Base-by-base conservation (phyloP, 176 grass and related monocot species). In the Canna indica region DNA sequence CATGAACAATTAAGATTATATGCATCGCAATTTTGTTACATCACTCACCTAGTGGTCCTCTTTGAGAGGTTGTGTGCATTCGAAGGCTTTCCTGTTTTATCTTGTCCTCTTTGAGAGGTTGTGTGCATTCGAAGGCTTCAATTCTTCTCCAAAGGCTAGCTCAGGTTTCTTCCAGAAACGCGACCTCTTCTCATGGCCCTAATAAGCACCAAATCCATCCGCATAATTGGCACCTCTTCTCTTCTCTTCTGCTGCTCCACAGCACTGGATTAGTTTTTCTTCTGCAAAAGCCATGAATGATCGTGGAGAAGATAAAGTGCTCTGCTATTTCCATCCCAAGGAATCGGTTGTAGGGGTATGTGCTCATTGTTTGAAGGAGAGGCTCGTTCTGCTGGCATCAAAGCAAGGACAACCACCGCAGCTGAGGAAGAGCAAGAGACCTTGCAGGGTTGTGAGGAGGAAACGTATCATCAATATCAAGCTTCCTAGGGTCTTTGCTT, bases 401-500 rank as follows among this genome's bases (percentile, higher is more conserved):
- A 33, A 71, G 47, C 68, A 53, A 71, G 26, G 68, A 14, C 68
- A 71, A 12, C 68, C 15, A n/a, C 39, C 68, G 28, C 45, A n/a
- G 25, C 46, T 29, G 45, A 71, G n/a, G 18, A 65, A 39, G 62
- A 36, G 18, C 4, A 38, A 1, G 16, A 38, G 27, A 9, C 38
- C 13, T 29, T 52, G 32, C 4, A 59, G 71, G 26, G 53, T 28
- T 31, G 16, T 41, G 5, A 59, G 52, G 52, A 73, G 53, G 71
- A 41, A 27, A 17, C 71, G 16, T 33, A 41, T 41, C 71, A 73
- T 73, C 28, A 73, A 13, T 53, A 73, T 73, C 28, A 73, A 13
- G 15, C 52, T 73, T 8, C 71, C 71, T 17, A 58, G 59, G 58
- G 71, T 73, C 33, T 59, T 73, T 20, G 71, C 71, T 73, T 52